Evolutionary conservation across 2,329 filamentous ascomycete genomes (phyloP), one percentile per base, ranked within the genome.

Genomic region (Laburnicola sp.): DNA sequence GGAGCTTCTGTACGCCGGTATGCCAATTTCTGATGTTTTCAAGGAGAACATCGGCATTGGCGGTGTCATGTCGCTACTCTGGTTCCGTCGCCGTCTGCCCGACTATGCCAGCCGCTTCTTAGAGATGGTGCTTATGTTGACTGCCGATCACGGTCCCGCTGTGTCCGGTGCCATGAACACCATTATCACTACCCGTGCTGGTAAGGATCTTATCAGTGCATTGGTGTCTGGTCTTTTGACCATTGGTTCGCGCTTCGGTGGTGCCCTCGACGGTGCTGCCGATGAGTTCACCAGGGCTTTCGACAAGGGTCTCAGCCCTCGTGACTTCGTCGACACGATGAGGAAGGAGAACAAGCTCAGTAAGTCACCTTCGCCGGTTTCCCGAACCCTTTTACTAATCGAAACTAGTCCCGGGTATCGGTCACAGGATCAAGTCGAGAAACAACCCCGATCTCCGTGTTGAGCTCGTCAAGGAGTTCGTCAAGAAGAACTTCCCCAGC

Each of bases 141-240:
- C 94, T 73, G 94, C 94, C 68, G 94, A 99, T 74, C 94, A 99
- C 86, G 94, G 94, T 78, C 94, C 94, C 48, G 94, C 94, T 68
- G 94, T 99, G 67, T 99, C 94, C 67, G 94, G 94, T 84, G 94
- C 94, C 76, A 99, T 99, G 94, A 99, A 99, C 87, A 99, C 94
- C 75, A 99, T 99, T 76, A 97, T 99, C 76, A 99, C 94, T 58
- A 99, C 94, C 54, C 90, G 94, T 89, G 94, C 94, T 59, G 94
- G 94, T 76, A 99, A 99, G 84, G 94, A 99, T 75, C 81, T 99
- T 65, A 97, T 99, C 81, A 92, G 87, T 69, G 89, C 94, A 41
- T 84, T 99, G 58, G 94, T 99, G 51, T 89, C 89, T 68, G 94
- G 94, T 91, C 89, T 99, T 48, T 82, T 99, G 73, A 99, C 94